Evolutionary conservation across 1,284 basidiomycete genomes (phyloP).

Genomic region (Sporisorium iseilematis-ciliati): DNA sequence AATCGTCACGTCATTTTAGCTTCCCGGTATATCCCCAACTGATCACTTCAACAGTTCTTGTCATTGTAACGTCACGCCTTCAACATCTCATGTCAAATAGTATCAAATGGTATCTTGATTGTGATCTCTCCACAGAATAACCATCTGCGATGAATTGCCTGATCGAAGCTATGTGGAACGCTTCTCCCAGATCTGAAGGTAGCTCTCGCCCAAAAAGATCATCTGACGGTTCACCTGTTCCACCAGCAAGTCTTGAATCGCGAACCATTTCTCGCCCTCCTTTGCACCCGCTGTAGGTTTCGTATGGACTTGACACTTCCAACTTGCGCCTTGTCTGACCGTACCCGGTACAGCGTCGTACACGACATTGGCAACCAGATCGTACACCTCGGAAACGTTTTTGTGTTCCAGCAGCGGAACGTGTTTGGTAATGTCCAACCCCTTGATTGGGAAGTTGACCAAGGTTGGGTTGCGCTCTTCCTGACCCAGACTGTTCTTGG

Average conservation of each 20-base stretch:
- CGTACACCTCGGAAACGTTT: constrained; percentile 79
- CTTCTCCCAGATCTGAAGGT: constrained; percentile 74
- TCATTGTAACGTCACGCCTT: constrained; percentile 19
- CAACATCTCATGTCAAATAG: constrained; percentile 12
- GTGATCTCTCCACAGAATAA: background rate
- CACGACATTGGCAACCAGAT: constrained; percentile 93
- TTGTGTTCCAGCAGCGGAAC: constrained; percentile 62
- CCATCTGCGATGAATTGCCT: background rate
- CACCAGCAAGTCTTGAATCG: constrained; percentile 96
- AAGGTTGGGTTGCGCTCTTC: constrained; percentile 99
- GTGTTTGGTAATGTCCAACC: constrained; percentile 72
- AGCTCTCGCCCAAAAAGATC: constrained; percentile 96
- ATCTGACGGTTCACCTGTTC: constrained; percentile 95
- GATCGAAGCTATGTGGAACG: background rate
- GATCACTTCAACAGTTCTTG: constrained; percentile 37
- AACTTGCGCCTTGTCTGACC: constrained; percentile 85
- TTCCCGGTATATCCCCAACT: constrained; percentile 23
- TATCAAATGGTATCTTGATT: background rate
- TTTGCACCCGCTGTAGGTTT: background rate
- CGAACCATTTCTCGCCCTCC: constrained; percentile 85
- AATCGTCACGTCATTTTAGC: background rate
- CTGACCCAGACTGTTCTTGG: constrained; percentile 91
- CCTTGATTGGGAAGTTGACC: constrained; percentile 93
- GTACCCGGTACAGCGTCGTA: constrained; percentile 95
- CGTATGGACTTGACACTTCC: constrained; percentile 89